Conservation (phyloP, 345 rosid species). For the Microcos paniculata region DNA sequence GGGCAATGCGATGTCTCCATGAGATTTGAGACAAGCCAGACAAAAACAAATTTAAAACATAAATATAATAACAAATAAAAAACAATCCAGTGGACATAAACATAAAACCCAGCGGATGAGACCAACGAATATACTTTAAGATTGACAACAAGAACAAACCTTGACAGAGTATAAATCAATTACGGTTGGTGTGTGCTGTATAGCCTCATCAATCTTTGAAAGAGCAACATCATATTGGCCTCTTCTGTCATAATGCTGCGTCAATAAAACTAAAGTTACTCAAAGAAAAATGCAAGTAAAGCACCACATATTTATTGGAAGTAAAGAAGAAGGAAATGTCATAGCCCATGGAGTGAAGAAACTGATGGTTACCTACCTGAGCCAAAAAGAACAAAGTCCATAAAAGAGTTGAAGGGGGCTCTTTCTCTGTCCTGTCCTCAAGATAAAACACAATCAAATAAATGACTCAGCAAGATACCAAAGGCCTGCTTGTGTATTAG, state of each 20-base stretch:
- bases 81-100: neutral
- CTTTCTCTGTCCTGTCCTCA: constrained; percentile 73
- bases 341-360: neutral
- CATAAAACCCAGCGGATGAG: constrained; percentile 7
- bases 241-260: constrained; percentile 98
- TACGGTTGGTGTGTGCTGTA: constrained; percentile 93
- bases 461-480: constrained; percentile 4
- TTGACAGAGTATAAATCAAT: constrained; percentile 92
- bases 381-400: constrained; percentile 95
- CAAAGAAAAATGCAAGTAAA: constrained; percentile 16
- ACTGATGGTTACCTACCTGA: constrained; percentile 55
- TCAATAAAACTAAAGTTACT: constrained; percentile 13
- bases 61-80: neutral
- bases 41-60: neutral
- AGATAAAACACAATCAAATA: constrained; percentile 14
- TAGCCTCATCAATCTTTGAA: constrained; percentile 84
- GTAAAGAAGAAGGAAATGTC: neutral
- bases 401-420: constrained; percentile 90
- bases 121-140: neutral
- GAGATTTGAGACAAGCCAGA: neutral
- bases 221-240: constrained; percentile 78
- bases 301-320: neutral
- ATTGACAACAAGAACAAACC: constrained; percentile 44
- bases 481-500: neutral
- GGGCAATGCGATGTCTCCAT: neutral